Conservation (phyloP, 2,329 filamentous ascomycete genomes). For the Fusarium anguioides region DNA sequence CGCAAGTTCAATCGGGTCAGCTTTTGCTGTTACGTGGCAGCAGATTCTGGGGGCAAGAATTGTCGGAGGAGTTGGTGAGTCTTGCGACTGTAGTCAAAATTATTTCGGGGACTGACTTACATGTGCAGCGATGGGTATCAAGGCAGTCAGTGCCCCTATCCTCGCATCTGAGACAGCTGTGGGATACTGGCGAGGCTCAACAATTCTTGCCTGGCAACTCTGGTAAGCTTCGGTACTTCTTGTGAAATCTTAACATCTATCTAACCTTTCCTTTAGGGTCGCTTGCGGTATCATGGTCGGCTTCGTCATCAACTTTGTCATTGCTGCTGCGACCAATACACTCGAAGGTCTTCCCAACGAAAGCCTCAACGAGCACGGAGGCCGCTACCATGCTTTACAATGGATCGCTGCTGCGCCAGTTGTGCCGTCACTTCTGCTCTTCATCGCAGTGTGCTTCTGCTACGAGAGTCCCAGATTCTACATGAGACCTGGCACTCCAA, state of each 20-base stretch:
- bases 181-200: conserved; percentile 60
- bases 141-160: conserved; percentile 60
- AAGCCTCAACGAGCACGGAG: background rate
- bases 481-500: conserved; percentile 49
- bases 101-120: background rate
- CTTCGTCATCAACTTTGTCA: conserved; percentile 38
- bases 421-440: conserved; percentile 50
- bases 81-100: background rate
- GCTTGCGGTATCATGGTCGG: conserved; percentile 43
- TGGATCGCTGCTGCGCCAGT: conserved; percentile 52
- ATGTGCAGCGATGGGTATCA: conserved; percentile 58
- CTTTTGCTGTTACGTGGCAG: conserved; percentile 47
- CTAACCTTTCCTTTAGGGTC: conserved; percentile 25
- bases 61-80: conserved; percentile 29
- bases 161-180: conserved; percentile 60
- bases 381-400: conserved; percentile 33
- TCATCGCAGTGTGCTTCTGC: conserved; percentile 52
- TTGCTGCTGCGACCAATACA: conserved; percentile 12
- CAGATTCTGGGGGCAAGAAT: conserved; percentile 47
- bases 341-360: background rate
- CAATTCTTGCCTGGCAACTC: conserved; percentile 60
- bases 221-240: conserved; percentile 49
- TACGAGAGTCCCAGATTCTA: conserved; percentile 56
- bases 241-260: background rate
- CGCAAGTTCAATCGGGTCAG: conserved; percentile 52